A percentile compares a stretch with the other conserved stretches of the same genome.
These are phyloP conservation scores for Paramecium sexaurelia DNA, from an alignment of 73 alveolate species.

Conservation along the genomic window DNA sequence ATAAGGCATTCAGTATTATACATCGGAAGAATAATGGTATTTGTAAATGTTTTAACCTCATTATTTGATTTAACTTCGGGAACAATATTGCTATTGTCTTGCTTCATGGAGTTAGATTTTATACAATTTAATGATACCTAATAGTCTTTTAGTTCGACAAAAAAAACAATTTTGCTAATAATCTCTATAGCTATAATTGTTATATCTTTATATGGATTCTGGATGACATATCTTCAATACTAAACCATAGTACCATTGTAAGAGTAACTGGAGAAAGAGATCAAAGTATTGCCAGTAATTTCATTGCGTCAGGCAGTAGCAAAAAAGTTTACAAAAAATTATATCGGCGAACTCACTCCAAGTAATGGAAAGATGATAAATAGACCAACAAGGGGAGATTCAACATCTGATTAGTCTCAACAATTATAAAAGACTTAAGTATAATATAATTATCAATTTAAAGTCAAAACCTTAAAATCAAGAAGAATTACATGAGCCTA, in stretches of 20 bases:
- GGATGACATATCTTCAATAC: slow-evolving; percentile 25
- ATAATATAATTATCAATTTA: background rate
- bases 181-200: background rate
- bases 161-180: background rate
- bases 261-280: background rate
- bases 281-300: background rate
- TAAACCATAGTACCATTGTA: background rate
- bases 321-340: background rate
- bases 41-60: background rate
- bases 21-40: background rate
- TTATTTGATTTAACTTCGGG: background rate
- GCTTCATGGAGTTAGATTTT: background rate
- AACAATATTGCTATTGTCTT: background rate
- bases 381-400: background rate
- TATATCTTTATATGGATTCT: slow-evolving; percentile 8
- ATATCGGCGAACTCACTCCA: background rate
- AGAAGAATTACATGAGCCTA: background rate
- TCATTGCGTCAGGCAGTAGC: slow-evolving; percentile 6
- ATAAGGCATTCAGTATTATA: background rate
- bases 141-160: background rate
- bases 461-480: background rate
- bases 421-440: background rate
- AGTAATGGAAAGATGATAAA: background rate
- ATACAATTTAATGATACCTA: background rate
- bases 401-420: background rate